Conservation (phyloP, 257 asterid genomes). For the Lithospermum erythrorhizon region DNA sequence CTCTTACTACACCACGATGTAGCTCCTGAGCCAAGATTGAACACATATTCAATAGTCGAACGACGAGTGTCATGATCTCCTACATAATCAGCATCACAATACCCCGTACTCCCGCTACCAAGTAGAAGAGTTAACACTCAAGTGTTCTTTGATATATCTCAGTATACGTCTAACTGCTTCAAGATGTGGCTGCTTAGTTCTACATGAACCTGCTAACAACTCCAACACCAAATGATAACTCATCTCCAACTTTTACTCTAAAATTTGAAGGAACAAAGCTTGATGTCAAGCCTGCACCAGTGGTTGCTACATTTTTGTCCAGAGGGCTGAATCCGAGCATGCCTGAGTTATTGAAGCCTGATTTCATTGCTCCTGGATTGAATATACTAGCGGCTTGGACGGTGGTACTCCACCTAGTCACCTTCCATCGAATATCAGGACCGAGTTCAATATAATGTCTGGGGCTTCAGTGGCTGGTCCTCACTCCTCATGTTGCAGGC, state of each 20-base stretch:
- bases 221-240: no score
- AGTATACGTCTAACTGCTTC: no score
- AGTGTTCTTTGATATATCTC: no score
- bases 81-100: no score
- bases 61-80: no score
- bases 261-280: slow-evolving; percentile 56
- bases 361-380: slow-evolving; percentile 77
- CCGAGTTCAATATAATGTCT: slow-evolving; percentile 69
- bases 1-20: no score
- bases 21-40: no score
- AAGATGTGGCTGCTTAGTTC: no score
- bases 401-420: slow-evolving; percentile 63
- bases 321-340: slow-evolving; percentile 81
- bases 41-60: no score
- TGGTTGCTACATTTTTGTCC: slow-evolving; percentile 75
- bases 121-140: no score
- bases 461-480: slow-evolving; percentile 98
- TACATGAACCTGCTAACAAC: no score
- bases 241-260: slow-evolving; percentile 46
- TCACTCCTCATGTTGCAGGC: slow-evolving; percentile 49
- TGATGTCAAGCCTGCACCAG: slow-evolving; percentile 51
- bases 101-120: no score
- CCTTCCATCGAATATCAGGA: slow-evolving; percentile 41
- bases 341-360: slow-evolving; percentile 83
- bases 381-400: slow-evolving; percentile 95